Conservation (phyloP, 2,329 filamentous ascomycete species). For the Nannizzia gypsea region DNA sequence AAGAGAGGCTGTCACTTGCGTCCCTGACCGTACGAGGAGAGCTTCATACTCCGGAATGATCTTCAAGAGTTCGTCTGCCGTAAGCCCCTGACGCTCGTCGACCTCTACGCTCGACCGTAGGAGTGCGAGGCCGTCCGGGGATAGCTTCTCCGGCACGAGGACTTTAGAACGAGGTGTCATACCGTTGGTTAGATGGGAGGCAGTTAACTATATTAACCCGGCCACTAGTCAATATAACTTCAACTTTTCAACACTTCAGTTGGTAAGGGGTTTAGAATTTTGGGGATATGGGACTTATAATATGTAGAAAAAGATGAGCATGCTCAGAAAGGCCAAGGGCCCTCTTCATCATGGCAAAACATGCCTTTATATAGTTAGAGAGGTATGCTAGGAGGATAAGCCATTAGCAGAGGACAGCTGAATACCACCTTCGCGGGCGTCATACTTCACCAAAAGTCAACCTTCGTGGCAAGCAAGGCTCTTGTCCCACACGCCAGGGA, state of each 20-base stretch:
- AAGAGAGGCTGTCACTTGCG: slow-evolving; percentile 60
- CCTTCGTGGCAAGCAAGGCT: slow-evolving; percentile 6
- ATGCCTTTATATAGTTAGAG: too few relatives aligned
- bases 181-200: not conserved
- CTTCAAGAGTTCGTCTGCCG: slow-evolving; percentile 50
- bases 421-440: too few relatives aligned
- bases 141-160: slow-evolving; percentile 69
- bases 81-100: slow-evolving; percentile 53
- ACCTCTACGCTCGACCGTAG: slow-evolving; percentile 57
- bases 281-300: too few relatives aligned
- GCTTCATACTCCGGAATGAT: slow-evolving; percentile 63
- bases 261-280: too few relatives aligned
- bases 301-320: too few relatives aligned
- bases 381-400: too few relatives aligned
- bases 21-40: slow-evolving; percentile 69
- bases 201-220: not conserved
- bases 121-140: slow-evolving; percentile 61
- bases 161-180: slow-evolving; percentile 37
- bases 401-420: too few relatives aligned
- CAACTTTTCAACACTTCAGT: not conserved
- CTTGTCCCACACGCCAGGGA: not conserved
- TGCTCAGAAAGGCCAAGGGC: too few relatives aligned
- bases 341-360: too few relatives aligned
- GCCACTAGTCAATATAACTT: not conserved
- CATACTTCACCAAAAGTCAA: slow-evolving; percentile 16